phyloP scores from a whole-genome alignment of 768 basidiomycete genomes.

The Suillus clintonianus region DNA sequence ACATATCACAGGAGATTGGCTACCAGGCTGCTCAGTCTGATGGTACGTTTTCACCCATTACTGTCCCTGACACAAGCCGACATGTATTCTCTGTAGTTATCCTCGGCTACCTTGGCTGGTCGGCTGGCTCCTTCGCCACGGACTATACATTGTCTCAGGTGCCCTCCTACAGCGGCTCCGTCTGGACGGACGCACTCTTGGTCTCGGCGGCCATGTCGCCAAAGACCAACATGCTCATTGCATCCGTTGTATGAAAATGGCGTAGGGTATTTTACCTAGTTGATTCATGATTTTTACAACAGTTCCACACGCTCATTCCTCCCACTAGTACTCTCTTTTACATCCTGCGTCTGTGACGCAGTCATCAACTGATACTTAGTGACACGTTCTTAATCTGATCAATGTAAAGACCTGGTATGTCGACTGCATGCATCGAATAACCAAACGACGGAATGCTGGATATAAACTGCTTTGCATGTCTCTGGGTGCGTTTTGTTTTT shows the following conservation, averaged over 20 bases:
- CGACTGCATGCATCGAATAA: background rate
- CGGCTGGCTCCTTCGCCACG: conserved; percentile 55
- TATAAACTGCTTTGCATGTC: background rate
- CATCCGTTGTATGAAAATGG: conserved; percentile 3
- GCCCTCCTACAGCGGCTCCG: conserved; percentile 29
- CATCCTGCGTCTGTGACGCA: background rate
- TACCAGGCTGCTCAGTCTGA: conserved; percentile 51
- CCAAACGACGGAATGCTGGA: background rate
- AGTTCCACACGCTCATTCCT: background rate
- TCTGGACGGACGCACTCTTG: conserved; percentile 38
- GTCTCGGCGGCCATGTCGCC: conserved; percentile 37
- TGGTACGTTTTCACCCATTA: conserved; percentile 31
- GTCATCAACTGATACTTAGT: background rate
- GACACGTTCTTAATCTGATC: background rate
- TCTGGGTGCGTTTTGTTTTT: too few relatives aligned
- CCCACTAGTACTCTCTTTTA: background rate
- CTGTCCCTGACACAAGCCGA: background rate
- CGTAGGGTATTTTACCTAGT: background rate
- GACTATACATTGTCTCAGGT: conserved; percentile 37
- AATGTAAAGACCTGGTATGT: background rate
- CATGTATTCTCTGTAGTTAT: conserved; percentile 33
- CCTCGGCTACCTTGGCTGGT: conserved; percentile 59
- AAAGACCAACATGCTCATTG: conserved; percentile 12
- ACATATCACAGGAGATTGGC: conserved; percentile 46
- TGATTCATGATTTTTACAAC: background rate